A percentile compares a stretch with the other conserved stretches of the same genome.
Conservation (phyloP, 176 grass and related monocot species). For the Carex scoparia region DNA sequence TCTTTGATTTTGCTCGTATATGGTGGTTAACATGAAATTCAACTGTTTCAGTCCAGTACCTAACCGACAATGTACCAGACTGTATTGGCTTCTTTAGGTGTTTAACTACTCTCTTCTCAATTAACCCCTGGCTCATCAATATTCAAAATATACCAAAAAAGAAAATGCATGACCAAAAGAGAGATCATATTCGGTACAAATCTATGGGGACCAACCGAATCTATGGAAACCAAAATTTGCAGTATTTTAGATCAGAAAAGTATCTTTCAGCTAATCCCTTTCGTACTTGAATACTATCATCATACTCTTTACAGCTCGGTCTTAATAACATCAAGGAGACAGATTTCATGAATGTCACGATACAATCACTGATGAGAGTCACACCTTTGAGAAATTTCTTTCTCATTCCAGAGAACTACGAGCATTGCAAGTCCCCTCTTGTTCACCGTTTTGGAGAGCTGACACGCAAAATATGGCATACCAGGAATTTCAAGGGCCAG, state of each 20-base stretch:
- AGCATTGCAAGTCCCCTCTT: conserved; percentile 80
- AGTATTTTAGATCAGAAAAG: not conserved
- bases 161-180: not conserved
- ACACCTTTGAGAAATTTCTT: conserved; percentile 98
- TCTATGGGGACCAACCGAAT: not conserved
- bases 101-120: not conserved
- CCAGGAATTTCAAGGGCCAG: conserved; percentile 97
- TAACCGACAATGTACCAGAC: not conserved
- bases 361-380: conserved; percentile 94
- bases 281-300: not conserved
- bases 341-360: conserved; percentile 96
- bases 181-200: not conserved
- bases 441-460: conserved; percentile 96
- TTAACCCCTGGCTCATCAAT: not conserved
- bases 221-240: not conserved
- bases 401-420: conserved; percentile 94
- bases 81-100: not conserved
- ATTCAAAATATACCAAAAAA: not conserved
- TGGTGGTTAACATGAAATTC: not conserved
- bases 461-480: conserved; percentile 96
- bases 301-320: conserved; percentile 63
- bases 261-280: conserved; percentile 11
- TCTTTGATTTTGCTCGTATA: not conserved
- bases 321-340: conserved; percentile 99
- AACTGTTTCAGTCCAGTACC: not conserved